Evolutionary conservation across 2,329 filamentous ascomycete species (phyloP).

Genomic region (Geosmithia flava): DNA sequence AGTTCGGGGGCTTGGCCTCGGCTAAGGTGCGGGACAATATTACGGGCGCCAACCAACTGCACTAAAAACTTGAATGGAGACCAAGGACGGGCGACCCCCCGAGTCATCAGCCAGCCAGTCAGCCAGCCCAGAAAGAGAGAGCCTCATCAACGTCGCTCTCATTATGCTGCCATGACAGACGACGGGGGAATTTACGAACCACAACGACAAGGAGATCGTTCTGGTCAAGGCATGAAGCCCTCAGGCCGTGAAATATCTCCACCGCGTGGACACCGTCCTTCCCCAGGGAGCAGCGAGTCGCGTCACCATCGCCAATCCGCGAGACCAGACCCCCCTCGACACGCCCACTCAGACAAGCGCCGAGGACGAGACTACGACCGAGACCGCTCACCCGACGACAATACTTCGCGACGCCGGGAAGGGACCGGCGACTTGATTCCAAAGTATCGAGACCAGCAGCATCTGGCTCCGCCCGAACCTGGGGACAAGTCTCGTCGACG

Average conservation of each 20-base stretch:
- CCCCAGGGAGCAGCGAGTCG: slow-evolving; percentile 11
- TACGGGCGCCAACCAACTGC: slow-evolving; percentile 4
- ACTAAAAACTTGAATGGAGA: slow-evolving; percentile 24
- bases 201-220: slow-evolving; percentile 20
- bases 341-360: slow-evolving; percentile 22
- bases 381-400: slow-evolving; percentile 11
- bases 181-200: slow-evolving; percentile 21
- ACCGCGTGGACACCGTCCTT: slow-evolving; percentile 16
- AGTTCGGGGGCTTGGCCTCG: slow-evolving; percentile 5
- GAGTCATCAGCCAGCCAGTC: slow-evolving; percentile 11
- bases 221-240: slow-evolving; percentile 18
- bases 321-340: slow-evolving; percentile 13
- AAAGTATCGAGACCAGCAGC: slow-evolving; percentile 17
- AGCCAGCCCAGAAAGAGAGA: slow-evolving; percentile 10
- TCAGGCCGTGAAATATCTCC: slow-evolving; percentile 18
- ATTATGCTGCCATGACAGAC: slow-evolving; percentile 29
- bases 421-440: slow-evolving; percentile 24
- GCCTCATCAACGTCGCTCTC: slow-evolving; percentile 20
- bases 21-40: slow-evolving; percentile 26
- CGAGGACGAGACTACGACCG: slow-evolving; percentile 20
- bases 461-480: slow-evolving; percentile 12
- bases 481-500: slow-evolving; percentile 18
- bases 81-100: not conserved
- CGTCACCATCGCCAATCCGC: slow-evolving; percentile 17
- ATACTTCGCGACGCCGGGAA: slow-evolving; percentile 9